phyloP scores from a whole-genome alignment of 306 rosid genomes.

The Castanea sativa region DNA sequence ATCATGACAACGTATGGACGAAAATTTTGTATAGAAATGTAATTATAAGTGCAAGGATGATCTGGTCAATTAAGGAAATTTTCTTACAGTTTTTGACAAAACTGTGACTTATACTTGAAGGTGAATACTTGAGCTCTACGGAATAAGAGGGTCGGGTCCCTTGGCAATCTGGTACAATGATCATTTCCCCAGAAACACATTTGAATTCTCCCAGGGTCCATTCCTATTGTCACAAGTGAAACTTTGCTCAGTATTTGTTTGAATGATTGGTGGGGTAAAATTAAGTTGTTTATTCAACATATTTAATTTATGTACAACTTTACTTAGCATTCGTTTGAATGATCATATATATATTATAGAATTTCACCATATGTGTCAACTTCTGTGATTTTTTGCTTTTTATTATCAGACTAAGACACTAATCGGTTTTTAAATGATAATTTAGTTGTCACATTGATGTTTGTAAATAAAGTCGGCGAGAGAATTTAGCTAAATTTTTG shows the following conservation, averaged over 20 bases:
- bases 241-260: neutral
- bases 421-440: no score
- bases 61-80: slow-evolving; percentile 58
- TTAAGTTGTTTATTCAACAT: no score
- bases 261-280: no score
- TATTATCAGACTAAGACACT: no score
- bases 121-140: slow-evolving; percentile 50
- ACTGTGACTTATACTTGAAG: slow-evolving; percentile 25
- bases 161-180: slow-evolving; percentile 40
- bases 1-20: slow-evolving; percentile 33
- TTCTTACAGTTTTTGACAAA: slow-evolving; percentile 19
- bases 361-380: no score
- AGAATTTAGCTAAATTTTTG: neutral
- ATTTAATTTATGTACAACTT: no score
- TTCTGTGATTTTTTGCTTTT: no score
- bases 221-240: slow-evolving; percentile 40
- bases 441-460: neutral
- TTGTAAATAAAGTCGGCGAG: no score
- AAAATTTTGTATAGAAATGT: slow-evolving; percentile 43
- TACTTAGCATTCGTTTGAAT: no score
- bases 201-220: slow-evolving; percentile 50
- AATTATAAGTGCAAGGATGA: slow-evolving; percentile 41
- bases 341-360: no score
- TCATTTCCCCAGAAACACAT: slow-evolving; percentile 53
- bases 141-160: slow-evolving; percentile 43